Base-by-base conservation (phyloP, 495 filamentous ascomycete species). In the Hypoxylon perforatum region DNA sequence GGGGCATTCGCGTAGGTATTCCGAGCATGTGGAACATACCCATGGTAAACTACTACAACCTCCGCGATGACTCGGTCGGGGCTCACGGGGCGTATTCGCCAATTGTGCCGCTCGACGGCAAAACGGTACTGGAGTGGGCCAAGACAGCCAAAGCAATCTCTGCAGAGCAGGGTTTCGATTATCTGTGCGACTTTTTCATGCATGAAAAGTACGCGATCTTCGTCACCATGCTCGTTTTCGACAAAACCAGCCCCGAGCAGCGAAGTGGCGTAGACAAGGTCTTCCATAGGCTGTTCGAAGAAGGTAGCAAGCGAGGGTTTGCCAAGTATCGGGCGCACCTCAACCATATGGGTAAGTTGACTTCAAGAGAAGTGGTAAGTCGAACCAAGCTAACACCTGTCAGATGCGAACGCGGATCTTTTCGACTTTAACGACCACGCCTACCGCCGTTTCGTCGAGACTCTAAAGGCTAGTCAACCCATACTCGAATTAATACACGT, bases 111-210 rank as follows among this genome's bases (percentile, higher is more conserved):
- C 71, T 77, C 12, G 73, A 73, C 18, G 79, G 79, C 1, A 75
- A 76, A 53, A 54, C 65, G 17, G 58, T 80, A 36, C 53, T 80
- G 4, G 78, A 77, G 61, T 81, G 79, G 79, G 75, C 76, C 38
- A 67, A 25, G 57, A 72, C 65, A 12, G 74, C 73, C 48, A 77
- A 77, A 61, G 70, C 65, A 1, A 66, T 79, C 17, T 77, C 72
- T 51, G 78, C 78, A 41, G 73, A 73, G 9, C 74, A 80, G 21
- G 79, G 79, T 0, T 76, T 80, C 10, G 79, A 81, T 64, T 56
- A 77, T 46, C 67, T 81, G 52, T 77, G 73, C 45, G 79, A 81
- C 33, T 81, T 81, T 58, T 80, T 80, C 59, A 79, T 81, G 79
- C 74, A 76, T 15, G 79, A 80, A 63, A 66, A 76, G 0, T 76